Evolutionary conservation across 768 basidiomycete species (phyloP).

Genomic region (Thelephora aurantiotincta): DNA sequence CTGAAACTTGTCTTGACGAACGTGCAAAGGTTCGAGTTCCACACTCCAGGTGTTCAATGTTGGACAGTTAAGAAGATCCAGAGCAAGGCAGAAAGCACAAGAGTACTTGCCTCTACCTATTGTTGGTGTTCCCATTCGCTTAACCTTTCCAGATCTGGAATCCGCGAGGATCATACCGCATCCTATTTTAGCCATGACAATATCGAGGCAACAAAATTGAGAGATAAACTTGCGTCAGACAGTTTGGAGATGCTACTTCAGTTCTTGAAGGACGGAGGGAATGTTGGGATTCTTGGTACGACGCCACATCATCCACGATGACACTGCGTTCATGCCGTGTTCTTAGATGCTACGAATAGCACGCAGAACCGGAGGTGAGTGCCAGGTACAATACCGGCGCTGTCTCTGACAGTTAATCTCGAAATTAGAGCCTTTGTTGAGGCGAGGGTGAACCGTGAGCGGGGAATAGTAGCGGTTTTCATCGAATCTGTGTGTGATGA

Average conservation of each 20-base stretch:
- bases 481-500: conserved; percentile 93
- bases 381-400: background rate
- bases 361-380: conserved; percentile 57
- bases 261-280: conserved; percentile 92
- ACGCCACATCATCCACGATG: conserved; percentile 1
- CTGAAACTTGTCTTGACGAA: background rate
- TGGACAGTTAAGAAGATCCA: conserved; percentile 79
- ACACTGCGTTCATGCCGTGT: conserved; percentile 2
- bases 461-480: conserved; percentile 79
- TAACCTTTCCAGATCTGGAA: conserved; percentile 41
- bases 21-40: background rate
- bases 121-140: background rate
- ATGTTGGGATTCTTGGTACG: conserved; percentile 93
- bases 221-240: conserved; percentile 80
- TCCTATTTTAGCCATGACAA: conserved; percentile 86
- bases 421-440: conserved; percentile 61
- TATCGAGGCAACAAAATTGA: conserved; percentile 52
- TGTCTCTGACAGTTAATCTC: background rate
- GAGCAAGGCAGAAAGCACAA: conserved; percentile 69
- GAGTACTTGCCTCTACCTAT: conserved; percentile 28
- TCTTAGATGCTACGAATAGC: conserved; percentile 89
- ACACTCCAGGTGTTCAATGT: conserved; percentile 83
- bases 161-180: conserved; percentile 84
- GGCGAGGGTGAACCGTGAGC: conserved; percentile 73
- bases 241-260: conserved; percentile 89